These are phyloP conservation scores for Lepidium sativum DNA, from an alignment of 345 rosid genomes.

Conservation along the genomic window DNA sequence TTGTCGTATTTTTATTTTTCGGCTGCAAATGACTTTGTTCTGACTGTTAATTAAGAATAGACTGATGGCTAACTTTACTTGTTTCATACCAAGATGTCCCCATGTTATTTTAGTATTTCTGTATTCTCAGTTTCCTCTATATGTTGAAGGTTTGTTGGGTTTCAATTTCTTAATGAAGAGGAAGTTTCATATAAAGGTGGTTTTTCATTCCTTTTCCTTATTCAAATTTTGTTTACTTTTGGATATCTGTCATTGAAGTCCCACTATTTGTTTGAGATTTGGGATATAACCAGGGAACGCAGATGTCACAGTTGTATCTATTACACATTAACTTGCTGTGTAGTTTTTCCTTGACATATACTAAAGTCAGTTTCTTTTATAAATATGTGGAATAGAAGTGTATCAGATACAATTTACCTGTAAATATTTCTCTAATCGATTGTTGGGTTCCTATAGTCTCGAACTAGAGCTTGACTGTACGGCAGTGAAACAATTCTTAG, in stretches of 20 bases:
- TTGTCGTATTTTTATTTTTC: not conserved
- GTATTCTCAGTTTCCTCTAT: constrained; percentile 5
- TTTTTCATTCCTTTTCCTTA: constrained; percentile 15
- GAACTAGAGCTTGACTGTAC: not conserved
- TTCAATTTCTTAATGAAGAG: constrained; percentile 49
- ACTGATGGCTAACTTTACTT: not conserved
- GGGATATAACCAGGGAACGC: not conserved
- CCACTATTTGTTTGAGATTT: not conserved
- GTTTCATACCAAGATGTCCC: not conserved
- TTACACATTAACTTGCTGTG: not conserved
- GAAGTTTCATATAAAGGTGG: constrained; percentile 41
- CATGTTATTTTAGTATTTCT: constrained; percentile 2
- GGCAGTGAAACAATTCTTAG: not conserved
- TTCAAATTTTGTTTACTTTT: not conserved
- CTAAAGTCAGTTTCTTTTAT: not conserved
- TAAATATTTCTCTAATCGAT: constrained; percentile 1
- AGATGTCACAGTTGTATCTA: not conserved
- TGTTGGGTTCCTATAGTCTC: not conserved
- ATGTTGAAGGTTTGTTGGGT: constrained; percentile 65
- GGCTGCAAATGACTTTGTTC: not conserved
- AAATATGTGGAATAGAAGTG: not conserved
- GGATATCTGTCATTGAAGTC: not conserved
- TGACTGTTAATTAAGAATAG: not conserved
- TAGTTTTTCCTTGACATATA: not conserved
- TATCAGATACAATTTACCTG: not conserved